Conservation (phyloP, 345 rosid species). For the Lepidium didymum region DNA sequence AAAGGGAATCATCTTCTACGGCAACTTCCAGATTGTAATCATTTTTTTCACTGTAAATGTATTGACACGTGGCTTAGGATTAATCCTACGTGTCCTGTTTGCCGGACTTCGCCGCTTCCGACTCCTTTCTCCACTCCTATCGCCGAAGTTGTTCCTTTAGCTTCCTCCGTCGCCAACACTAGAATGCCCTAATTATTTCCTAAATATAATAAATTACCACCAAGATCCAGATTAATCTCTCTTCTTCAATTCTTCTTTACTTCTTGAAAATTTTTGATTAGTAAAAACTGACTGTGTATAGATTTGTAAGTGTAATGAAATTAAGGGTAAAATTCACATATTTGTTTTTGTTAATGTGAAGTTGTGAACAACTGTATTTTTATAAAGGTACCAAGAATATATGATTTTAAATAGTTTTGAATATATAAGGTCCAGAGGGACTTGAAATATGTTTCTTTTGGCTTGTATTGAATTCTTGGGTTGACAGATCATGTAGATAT, state of each 20-base stretch:
- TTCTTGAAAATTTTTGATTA: constrained; percentile 1
- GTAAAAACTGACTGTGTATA: background rate
- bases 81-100: constrained; percentile 74
- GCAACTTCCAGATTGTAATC: constrained; percentile 70
- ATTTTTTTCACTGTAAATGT: constrained; percentile 69
- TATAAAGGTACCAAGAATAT: background rate
- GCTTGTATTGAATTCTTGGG: background rate
- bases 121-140: constrained; percentile 73
- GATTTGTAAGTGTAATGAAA: background rate
- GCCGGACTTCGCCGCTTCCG: constrained; percentile 77
- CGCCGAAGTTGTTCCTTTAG: constrained; percentile 73
- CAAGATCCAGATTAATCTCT: background rate
- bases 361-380: background rate
- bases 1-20: constrained; percentile 45
- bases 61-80: constrained; percentile 78
- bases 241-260: background rate
- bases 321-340: background rate
- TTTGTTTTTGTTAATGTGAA: background rate
- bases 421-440: background rate
- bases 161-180: constrained; percentile 29
- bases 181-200: constrained; percentile 33
- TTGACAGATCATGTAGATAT: background rate
- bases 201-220: no score
- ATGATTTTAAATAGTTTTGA: background rate
- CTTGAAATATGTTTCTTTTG: constrained; percentile 9